Evolutionary conservation across 2,329 filamentous ascomycete species (phyloP).

Genomic region (Alternaria brassicae): DNA sequence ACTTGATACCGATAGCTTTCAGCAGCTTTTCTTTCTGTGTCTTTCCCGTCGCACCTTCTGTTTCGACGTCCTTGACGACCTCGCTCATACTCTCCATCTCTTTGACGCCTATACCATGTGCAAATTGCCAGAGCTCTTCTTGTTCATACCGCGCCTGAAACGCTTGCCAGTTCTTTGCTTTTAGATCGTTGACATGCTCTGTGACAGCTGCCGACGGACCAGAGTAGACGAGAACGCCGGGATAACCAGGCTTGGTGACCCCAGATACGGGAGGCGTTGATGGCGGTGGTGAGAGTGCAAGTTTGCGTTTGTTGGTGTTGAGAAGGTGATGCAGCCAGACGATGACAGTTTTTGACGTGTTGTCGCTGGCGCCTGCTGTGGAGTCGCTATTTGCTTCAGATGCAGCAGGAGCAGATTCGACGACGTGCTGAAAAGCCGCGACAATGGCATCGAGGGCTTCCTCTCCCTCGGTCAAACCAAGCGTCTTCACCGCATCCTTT

Average conservation of each 20-base stretch:
- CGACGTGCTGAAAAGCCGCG: conserved; percentile 44
- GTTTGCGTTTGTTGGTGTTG: conserved; percentile 56
- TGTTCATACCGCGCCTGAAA: conserved; percentile 55
- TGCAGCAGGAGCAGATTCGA: conserved; percentile 3
- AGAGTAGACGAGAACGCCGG: conserved; percentile 55
- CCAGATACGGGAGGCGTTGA: conserved; percentile 43
- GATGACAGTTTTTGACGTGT: conserved; percentile 48
- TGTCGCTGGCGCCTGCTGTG: not conserved
- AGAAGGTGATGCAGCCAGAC: conserved; percentile 58
- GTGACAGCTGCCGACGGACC: conserved; percentile 49
- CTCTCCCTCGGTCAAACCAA: conserved; percentile 47
- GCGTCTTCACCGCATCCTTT: conserved; percentile 35
- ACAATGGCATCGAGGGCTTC: conserved; percentile 55
- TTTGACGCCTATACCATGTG: conserved; percentile 49
- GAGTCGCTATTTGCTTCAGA: not conserved
- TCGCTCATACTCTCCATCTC: conserved; percentile 57
- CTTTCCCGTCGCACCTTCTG: conserved; percentile 6
- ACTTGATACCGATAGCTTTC: conserved; percentile 47
- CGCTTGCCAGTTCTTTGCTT: conserved; percentile 55
- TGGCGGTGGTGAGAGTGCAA: conserved; percentile 47
- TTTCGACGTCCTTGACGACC: conserved; percentile 49
- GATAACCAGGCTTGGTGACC: conserved; percentile 57
- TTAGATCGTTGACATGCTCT: conserved; percentile 53
- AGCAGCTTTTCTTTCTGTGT: conserved; percentile 40
- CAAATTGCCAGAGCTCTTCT: conserved; percentile 50